phyloP scores from a whole-genome alignment of 208 protist species.

The Wallacemonas sp. region DNA sequence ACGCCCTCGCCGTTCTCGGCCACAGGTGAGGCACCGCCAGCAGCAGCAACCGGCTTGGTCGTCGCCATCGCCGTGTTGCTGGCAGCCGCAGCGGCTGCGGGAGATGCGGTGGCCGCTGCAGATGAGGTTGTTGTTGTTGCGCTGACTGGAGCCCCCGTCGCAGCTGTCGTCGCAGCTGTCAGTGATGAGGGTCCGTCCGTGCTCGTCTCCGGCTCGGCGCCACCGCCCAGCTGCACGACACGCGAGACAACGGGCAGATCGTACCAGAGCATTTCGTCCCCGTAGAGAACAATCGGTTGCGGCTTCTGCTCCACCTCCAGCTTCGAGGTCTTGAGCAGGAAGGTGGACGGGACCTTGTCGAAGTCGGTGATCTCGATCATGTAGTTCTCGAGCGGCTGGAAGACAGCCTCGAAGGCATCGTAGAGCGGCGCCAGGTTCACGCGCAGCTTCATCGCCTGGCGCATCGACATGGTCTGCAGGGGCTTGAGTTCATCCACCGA shows the following conservation, averaged over 20 bases:
- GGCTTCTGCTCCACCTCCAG: conserved; percentile 71
- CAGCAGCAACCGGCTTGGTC: background rate
- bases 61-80: background rate
- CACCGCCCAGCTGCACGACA: conserved; percentile 29
- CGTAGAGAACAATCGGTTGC: conserved; percentile 73
- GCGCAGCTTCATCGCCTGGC: conserved; percentile 72
- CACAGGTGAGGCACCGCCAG: background rate
- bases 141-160: background rate
- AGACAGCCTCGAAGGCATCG: conserved; percentile 81
- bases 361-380: conserved; percentile 76
- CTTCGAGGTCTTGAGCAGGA: conserved; percentile 68
- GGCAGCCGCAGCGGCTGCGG: too few relatives aligned
- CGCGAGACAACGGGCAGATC: conserved; percentile 67
- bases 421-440: conserved; percentile 79
- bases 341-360: conserved; percentile 57
- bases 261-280: conserved; percentile 70
- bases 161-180: conserved; percentile 12
- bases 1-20: conserved; percentile 14
- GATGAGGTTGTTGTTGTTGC: too few relatives aligned
- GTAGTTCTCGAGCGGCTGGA: conserved; percentile 83
- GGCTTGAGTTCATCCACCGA: conserved; percentile 73
- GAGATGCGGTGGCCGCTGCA: too few relatives aligned
- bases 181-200: background rate
- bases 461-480: conserved; percentile 67
- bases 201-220: background rate